Percentiles rank a stretch among this genome's conserved stretches.
phyloP scores from a whole-genome alignment of 495 filamentous ascomycete genomes.

The Podospora pseudopauciseta region DNA sequence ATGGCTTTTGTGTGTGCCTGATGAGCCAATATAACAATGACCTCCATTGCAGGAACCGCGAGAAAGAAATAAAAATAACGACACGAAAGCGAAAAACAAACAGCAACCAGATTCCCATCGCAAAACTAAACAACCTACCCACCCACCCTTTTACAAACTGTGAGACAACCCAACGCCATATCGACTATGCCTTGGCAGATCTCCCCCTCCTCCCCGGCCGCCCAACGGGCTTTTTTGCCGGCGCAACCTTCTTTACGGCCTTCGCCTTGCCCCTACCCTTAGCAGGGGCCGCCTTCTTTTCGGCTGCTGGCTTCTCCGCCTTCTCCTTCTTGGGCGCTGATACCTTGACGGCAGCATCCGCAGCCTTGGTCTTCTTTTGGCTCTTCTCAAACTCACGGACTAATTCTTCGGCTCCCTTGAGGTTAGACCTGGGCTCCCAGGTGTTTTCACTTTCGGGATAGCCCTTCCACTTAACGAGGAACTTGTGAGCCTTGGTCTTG shows the following conservation, averaged over 20 bases:
- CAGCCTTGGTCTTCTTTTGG: slow-evolving; percentile 24
- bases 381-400: slow-evolving; percentile 29
- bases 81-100: background rate
- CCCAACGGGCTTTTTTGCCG: background rate
- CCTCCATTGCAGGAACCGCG: background rate
- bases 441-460: slow-evolving; percentile 34
- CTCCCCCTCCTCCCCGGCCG: slow-evolving; percentile 12
- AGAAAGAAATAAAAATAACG: background rate
- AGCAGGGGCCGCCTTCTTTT: slow-evolving; percentile 10
- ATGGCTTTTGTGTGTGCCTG: background rate
- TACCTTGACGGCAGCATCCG: slow-evolving; percentile 11
- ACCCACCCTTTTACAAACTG: background rate
- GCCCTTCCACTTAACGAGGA: slow-evolving; percentile 46
- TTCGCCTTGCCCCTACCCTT: background rate
- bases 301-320: slow-evolving; percentile 14
- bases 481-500: slow-evolving; percentile 29
- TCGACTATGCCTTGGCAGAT: background rate
- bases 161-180: background rate
- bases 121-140: background rate
- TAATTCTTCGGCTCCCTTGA: slow-evolving; percentile 25
- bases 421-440: slow-evolving; percentile 43
- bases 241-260: background rate
- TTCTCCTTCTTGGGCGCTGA: slow-evolving; percentile 3
- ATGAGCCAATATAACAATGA: too few relatives aligned
- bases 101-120: background rate